Evolutionary conservation across 257 asterid species (phyloP), one percentile per base, ranked within the genome.

Genomic region (Lithospermum erythrorhizon): DNA sequence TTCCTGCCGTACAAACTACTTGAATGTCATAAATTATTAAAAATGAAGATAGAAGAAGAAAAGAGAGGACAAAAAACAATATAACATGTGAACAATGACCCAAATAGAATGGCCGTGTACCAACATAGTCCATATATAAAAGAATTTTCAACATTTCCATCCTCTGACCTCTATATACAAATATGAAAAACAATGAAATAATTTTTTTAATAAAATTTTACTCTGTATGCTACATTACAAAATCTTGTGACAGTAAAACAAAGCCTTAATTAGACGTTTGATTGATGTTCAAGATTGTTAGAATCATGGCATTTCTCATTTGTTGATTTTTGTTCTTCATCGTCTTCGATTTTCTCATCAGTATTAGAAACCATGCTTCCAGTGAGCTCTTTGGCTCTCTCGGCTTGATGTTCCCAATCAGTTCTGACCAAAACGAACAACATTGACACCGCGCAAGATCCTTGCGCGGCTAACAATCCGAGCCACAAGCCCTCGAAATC

Each of bases 391-490:
- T 57, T 76, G 17, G 81, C 81, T 63, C 76, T 69, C 51, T 55
- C 52, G 23, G 78, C 81, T 60, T 69, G 66, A 35, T 21, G 37
- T 35, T 76, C 71, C 81, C 81, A 76, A 45, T 76, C 70, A 13
- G 81, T 76, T 24, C 66, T 45, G 13, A 32, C 21, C 69, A 76
- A 59, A 48, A 69, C 65, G 2, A 76, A 11, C 61, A 76, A 35
- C 81, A 76, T 76, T 29, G 76, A 59, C 65, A 72, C 22, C 1
- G 78, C 81, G 58, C 81, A 76, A 6, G 78, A 69, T 11, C 63
- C 71, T 55, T 76, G 81, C n/a, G 81, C 81, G 2, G 71, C 81
- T 68, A 76, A 55, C 15, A 76, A 52, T 57, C 81, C 81, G 5
- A 76, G 19, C 81, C 81, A 76, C 1, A 76, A 71, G 9, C 81